Percentiles rank a stretch among this genome's conserved stretches.
phyloP scores from a whole-genome alignment of 2,329 filamentous ascomycete genomes.

The Endoconidiophora laricicola region DNA sequence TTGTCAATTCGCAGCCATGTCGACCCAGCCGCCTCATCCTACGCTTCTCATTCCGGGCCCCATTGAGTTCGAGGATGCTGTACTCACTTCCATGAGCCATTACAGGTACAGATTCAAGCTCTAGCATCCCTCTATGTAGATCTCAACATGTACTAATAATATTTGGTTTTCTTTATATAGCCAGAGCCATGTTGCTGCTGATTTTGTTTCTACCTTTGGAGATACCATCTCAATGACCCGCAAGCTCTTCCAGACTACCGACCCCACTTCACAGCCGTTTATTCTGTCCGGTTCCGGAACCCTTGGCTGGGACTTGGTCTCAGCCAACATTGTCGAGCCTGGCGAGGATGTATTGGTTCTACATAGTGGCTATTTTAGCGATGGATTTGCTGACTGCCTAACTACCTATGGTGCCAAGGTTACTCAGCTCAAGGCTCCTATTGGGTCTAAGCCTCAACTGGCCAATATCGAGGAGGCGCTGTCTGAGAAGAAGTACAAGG shows the following conservation, averaged over 20 bases:
- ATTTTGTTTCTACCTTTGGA: slow-evolving; percentile 80
- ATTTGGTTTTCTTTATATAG: slow-evolving; percentile 27
- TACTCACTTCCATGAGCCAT: slow-evolving; percentile 87
- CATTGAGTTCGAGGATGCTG: slow-evolving; percentile 96
- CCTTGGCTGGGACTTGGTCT: slow-evolving; percentile 88
- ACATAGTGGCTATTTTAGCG: slow-evolving; percentile 92
- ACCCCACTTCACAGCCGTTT: slow-evolving; percentile 73
- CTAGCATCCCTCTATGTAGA: too few species aligned
- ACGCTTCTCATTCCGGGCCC: slow-evolving; percentile 91
- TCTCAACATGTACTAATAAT: neutral
- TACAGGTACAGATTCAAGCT: slow-evolving; percentile 47
- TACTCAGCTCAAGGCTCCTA: slow-evolving; percentile 75
- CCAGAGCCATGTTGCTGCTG: slow-evolving; percentile 82
- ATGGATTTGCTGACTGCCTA: slow-evolving; percentile 86
- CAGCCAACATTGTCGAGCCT: slow-evolving; percentile 79
- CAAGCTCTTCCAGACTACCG: slow-evolving; percentile 83
- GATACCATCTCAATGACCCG: slow-evolving; percentile 77
- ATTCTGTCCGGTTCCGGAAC: slow-evolving; percentile 90
- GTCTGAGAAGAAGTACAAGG: slow-evolving; percentile 81
- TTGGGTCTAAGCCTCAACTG: slow-evolving; percentile 75
- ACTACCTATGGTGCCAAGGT: slow-evolving; percentile 79
- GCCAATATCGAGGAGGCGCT: slow-evolving; percentile 78
- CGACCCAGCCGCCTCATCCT: slow-evolving; percentile 42
- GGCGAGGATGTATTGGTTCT: slow-evolving; percentile 85
- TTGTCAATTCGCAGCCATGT: slow-evolving; percentile 28